Percentiles rank a stretch among this genome's conserved stretches.
These are phyloP conservation scores for Aspergillus panamensis DNA, from an alignment of 495 filamentous ascomycete genomes.

Conservation along the genomic window DNA sequence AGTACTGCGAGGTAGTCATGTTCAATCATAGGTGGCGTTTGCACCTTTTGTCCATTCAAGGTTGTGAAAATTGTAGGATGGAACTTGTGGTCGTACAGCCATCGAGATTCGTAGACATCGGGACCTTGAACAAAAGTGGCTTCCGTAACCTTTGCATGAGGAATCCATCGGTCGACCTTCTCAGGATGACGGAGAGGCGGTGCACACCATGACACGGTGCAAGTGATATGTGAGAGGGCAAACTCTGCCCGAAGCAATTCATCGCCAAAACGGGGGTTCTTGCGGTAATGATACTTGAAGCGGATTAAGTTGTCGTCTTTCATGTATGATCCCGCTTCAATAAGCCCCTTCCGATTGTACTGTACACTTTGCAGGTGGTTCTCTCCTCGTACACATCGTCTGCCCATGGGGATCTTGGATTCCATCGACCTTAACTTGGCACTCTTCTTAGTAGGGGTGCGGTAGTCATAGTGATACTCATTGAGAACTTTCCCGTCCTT, in stretches of 20 bases:
- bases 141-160: constrained; percentile 56
- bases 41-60: constrained; percentile 51
- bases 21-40: constrained; percentile 58
- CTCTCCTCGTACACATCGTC: constrained; percentile 47
- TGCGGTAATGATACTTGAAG: constrained; percentile 58
- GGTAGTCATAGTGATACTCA: constrained; percentile 53
- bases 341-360: constrained; percentile 54
- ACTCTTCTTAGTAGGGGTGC: constrained; percentile 30
- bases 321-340: constrained; percentile 53
- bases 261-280: constrained; percentile 52
- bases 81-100: constrained; percentile 61
- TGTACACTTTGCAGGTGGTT: constrained; percentile 47
- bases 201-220: constrained; percentile 57
- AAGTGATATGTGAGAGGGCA: constrained; percentile 51
- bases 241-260: constrained; percentile 58
- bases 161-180: constrained; percentile 56
- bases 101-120: constrained; percentile 53
- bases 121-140: constrained; percentile 54
- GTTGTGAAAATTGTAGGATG: constrained; percentile 57
- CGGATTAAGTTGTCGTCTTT: constrained; percentile 52
- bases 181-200: constrained; percentile 50
- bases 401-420: constrained; percentile 43
- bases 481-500: constrained; percentile 43
- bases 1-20: constrained; percentile 54
- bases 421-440: constrained; percentile 28